A percentile compares a stretch with the other conserved stretches of the same genome.
Evolutionary conservation across 768 basidiomycete genomes (phyloP).

Genomic region (Lentinula guzmanii): DNA sequence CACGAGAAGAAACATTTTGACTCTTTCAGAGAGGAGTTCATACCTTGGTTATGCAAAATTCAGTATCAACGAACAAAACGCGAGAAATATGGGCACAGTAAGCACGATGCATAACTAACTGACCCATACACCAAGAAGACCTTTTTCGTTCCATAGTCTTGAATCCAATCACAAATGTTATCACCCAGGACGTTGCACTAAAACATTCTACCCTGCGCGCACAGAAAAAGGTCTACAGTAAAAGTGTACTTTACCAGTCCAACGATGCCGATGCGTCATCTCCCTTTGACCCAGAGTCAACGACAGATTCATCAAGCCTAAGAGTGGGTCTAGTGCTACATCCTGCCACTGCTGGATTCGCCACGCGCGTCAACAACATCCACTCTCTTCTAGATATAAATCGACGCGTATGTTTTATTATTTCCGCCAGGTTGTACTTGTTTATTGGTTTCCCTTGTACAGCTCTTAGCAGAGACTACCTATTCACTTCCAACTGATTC

Average conservation of each 20-base stretch:
- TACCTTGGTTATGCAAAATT: constrained; percentile 89
- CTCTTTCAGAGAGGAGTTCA: constrained; percentile 83
- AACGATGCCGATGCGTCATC: constrained; percentile 31
- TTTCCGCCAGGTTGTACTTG: constrained; percentile 1
- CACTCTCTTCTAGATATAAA: constrained; percentile 77
- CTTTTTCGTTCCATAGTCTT: constrained; percentile 30
- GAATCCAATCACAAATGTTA: constrained; percentile 33
- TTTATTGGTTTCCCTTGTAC: background rate
- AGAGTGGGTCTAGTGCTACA: constrained; percentile 64
- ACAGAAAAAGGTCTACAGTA: constrained; percentile 11
- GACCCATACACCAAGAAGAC: background rate
- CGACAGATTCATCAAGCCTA: constrained; percentile 35
- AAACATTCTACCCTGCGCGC: constrained; percentile 51
- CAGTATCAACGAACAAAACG: constrained; percentile 65
- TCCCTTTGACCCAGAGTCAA: constrained; percentile 30
- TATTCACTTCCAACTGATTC: constrained; percentile 56
- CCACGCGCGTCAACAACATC: constrained; percentile 72
- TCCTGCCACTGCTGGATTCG: constrained; percentile 43
- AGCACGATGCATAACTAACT: constrained; percentile 2
- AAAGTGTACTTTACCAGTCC: background rate
- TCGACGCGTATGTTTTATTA: constrained; percentile 48
- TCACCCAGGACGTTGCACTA: constrained; percentile 46
- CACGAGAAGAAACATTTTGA: constrained; percentile 65
- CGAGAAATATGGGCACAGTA: constrained; percentile 55
- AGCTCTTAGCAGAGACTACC: constrained; percentile 49